Evolutionary conservation across 2,329 filamentous ascomycete species (phyloP), one percentile per base, ranked within the genome.

Genomic region (Ramichloridium luteum): DNA sequence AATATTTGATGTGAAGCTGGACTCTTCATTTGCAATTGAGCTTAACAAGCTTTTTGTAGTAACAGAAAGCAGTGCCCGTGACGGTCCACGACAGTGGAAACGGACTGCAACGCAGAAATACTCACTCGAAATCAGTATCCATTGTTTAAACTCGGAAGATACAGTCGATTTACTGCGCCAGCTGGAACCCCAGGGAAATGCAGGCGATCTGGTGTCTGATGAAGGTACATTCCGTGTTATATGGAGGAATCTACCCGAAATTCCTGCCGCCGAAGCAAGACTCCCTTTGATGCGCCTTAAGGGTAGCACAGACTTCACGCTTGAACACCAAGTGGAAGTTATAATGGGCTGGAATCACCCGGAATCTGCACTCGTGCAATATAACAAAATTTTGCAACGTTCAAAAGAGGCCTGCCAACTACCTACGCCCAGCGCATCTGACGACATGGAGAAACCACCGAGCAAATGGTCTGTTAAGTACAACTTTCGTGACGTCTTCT

Each of bases 171-270:
- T 59, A 3, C 41, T 55, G 14, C 40, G 34, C 8, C 37, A 44
- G 28, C 32, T 58, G 11, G 35, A 43, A 25, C 36, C n/a, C n/a
- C n/a, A n/a, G n/a, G n/a, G n/a, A n/a, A n/a, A n/a, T n/a, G n/a
- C n/a, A n/a, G n/a, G n/a, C n/a, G n/a, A 6, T 9, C 27, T 18
- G 27, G 40, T 4, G 26, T n/a, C 31, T 8, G 37, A 40, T 13
- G 44, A 49, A 32, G 34, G 39, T 28, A 32, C 32, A 32, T 18
- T 60, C 1, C 39, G 37, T 23, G 39, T 48, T 6, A 43, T 33
- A 5, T 59, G 52, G 48, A 29, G 32, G 3, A 43, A 51, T 13
- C 43, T 61, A 4, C 48, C 56, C 4, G 30, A 46, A 4, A 45
- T 47, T 29, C 48, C 47, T 4, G 8, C 31, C 2, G 15, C 16